A percentile compares a stretch with the other conserved stretches of the same genome.
phyloP scores from a whole-genome alignment of 768 basidiomycete species.

The Gautieria morchelliformis region DNA sequence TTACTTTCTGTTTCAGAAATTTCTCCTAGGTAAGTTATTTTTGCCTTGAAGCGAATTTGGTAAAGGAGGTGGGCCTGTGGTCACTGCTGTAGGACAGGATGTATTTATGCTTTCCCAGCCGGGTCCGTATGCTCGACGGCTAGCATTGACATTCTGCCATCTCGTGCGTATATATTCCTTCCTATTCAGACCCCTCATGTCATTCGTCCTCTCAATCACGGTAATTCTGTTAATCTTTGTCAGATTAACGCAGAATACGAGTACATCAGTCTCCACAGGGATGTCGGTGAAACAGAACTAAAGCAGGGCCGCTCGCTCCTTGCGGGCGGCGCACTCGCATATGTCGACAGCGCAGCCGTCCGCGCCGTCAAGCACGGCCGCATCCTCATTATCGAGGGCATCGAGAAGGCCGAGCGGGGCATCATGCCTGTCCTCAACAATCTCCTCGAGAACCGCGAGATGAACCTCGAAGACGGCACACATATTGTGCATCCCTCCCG shows the following conservation, averaged over 20 bases:
- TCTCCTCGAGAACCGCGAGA: constrained; percentile 61
- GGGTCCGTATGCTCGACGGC: constrained; percentile 53
- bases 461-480: constrained; percentile 63
- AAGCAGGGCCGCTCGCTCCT: constrained; percentile 64
- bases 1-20: constrained; percentile 60
- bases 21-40: constrained; percentile 32
- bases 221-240: constrained; percentile 12
- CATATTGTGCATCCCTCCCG: constrained; percentile 60
- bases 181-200: background rate
- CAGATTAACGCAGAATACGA: constrained; percentile 62
- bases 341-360: constrained; percentile 59
- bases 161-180: constrained; percentile 15
- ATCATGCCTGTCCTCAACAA: constrained; percentile 69
- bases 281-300: constrained; percentile 64
- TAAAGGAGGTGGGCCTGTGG: no score
- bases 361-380: constrained; percentile 58
- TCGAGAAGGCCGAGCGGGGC: constrained; percentile 64
- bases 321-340: constrained; percentile 50
- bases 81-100: constrained; percentile 34
- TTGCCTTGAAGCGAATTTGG: no score
- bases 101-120: constrained; percentile 58
- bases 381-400: constrained; percentile 56
- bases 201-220: background rate
- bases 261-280: constrained; percentile 55
- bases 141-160: constrained; percentile 59